phyloP scores from a whole-genome alignment of 176 grass and related monocot genomes.

The Carex littledalei region DNA sequence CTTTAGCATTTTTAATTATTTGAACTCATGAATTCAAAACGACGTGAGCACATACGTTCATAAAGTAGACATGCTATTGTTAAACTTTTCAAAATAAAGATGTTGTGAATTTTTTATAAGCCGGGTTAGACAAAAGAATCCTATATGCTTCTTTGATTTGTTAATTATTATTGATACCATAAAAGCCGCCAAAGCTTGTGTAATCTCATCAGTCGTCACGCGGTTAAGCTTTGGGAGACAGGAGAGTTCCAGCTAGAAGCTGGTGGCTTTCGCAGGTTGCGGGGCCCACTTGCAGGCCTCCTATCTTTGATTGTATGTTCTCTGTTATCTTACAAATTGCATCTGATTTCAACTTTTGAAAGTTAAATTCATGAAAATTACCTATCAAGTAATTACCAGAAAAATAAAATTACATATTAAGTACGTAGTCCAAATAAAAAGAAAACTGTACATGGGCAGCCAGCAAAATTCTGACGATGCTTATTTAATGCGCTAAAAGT shows the following conservation, averaged over 20 bases:
- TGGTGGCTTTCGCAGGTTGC: neutral
- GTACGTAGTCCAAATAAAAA: neutral
- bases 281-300: neutral
- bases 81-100: too few relatives aligned
- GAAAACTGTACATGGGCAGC: neutral
- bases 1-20: too few relatives aligned
- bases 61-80: too few relatives aligned
- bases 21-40: too few relatives aligned
- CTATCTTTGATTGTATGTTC: neutral
- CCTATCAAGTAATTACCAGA: neutral
- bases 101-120: too few relatives aligned
- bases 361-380: neutral
- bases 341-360: neutral
- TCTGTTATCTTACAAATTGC: neutral
- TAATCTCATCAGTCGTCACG: neutral
- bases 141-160: neutral
- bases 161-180: neutral
- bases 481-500: neutral
- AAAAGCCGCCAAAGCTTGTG: neutral
- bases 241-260: conserved; percentile 14
- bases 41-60: too few relatives aligned
- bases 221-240: conserved; percentile 17
- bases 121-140: neutral
- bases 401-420: neutral
- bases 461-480: neutral